phyloP scores from a whole-genome alignment of 805 yeast genomes.

The Komagataella mondaviorum region DNA sequence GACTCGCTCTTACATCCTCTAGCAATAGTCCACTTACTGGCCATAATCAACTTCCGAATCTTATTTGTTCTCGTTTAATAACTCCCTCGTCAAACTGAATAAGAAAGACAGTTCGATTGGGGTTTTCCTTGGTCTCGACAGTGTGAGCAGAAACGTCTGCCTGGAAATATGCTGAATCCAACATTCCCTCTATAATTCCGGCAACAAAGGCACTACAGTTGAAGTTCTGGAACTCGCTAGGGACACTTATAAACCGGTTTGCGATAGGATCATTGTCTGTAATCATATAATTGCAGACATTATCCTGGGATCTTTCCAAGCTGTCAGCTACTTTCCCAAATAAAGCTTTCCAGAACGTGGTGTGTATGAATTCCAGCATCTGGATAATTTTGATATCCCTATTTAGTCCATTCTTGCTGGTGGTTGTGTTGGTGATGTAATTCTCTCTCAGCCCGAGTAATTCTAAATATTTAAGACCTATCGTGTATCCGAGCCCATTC shows the following conservation, averaged over 20 bases:
- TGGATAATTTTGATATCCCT: conserved; percentile 61
- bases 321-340: conserved; percentile 62
- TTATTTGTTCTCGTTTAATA: conserved; percentile 35
- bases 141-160: conserved; percentile 78
- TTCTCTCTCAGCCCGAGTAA: conserved; percentile 59
- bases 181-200: conserved; percentile 72
- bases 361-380: conserved; percentile 63
- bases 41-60: conserved; percentile 16
- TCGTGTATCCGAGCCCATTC: conserved; percentile 63
- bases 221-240: conserved; percentile 64
- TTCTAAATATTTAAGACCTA: conserved; percentile 64
- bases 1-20: not conserved
- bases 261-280: conserved; percentile 63
- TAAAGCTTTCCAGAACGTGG: conserved; percentile 57
- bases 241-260: conserved; percentile 62
- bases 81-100: conserved; percentile 54
- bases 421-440: conserved; percentile 16
- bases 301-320: conserved; percentile 30
- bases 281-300: conserved; percentile 63
- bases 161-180: conserved; percentile 59
- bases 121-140: conserved; percentile 43
- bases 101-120: conserved; percentile 62
- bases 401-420: conserved; percentile 45
- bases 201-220: conserved; percentile 79
- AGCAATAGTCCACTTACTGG: not conserved